Evolutionary conservation across 2,329 filamentous ascomycete genomes (phyloP), one percentile per base, ranked within the genome.

Genomic region (Aspergillus chevalieri): DNA sequence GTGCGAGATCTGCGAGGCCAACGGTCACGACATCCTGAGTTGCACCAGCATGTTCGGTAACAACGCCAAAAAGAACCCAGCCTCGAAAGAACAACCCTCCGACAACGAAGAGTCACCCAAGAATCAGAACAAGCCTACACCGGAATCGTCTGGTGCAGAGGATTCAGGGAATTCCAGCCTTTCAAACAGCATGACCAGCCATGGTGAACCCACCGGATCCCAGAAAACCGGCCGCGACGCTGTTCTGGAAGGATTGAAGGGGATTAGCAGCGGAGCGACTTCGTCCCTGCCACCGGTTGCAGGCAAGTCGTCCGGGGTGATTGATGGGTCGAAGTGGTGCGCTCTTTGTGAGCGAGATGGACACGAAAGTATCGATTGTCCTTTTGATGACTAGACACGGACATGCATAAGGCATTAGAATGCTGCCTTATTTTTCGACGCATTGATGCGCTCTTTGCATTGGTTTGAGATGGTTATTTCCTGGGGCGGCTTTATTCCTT

Each of bases 1-100:
- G 87, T 97, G 92, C 70, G 93, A 97, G 72, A 93, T 97, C 54
- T 97, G 92, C 72, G 91, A 96, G 73, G 88, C 87, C 30, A 80
- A 82, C 43, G 91, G 92, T 14, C 92, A 97, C 65, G 92, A 97
- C 62, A 95, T 97, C 52, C 76, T 97, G 49, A 94, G 88, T 19
- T 97, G 92, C 77, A 90, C 87, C 47, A 92, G 89, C 68, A 93
- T 95, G 84, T 92, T 88, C 68, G 83, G 79, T 12, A 58, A 56
- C 39, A 57, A 56, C 41, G 59, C 60, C 17, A 49, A 52, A 22
- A 55, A 57, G 33, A 44, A 56, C 17, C 38, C 47, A 10, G 51
- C 49, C 14, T 22, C 47, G 6, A 47, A 52, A 6, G 54, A 58
- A 36, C 44, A 58, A 36, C 46, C 49, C 12, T 44, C 45, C 4